Base-by-base conservation (phyloP, 225 moss, liverwort and hornwort species). In the Polytrichum commune region DNA sequence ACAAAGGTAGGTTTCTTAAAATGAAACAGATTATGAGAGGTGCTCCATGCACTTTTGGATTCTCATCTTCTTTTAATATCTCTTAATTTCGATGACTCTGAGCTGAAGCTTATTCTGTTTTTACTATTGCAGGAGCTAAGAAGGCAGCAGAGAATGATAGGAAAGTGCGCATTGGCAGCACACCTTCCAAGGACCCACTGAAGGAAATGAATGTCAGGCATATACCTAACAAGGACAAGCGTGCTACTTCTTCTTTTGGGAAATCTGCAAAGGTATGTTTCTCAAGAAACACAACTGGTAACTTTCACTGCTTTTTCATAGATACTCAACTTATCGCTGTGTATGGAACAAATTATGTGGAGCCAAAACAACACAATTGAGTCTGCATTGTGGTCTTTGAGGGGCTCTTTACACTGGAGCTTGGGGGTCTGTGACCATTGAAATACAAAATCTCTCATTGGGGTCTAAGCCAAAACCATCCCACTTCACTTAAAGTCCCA, bases 231-330 rank as follows among this genome's bases (percentile, higher is more conserved):
- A 74, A 64, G 38, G 73, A 73, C 27, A 80, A 63, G 62, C 80
- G 84, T 30, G 73, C 79, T 4, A 79, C 84, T 6, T 87, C 87
- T 6, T 84, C 81, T 20, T 88, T 79, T 73, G 84, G 84, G 29
- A 88, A 88, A 64, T 88, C 88, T 73, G 77, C 88, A 1, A 84
- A 88, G 84, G 88, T 84, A 16, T 55, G 13, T 46, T 46, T 46
- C 4, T 35, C 35, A 35, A 8, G 9, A 2, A 35, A 35, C 9
- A 46, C 46, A 46, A 46, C 16, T 46, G 16, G 46, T 46, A 16
- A 3, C 13, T 46, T 38, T 46, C 46, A 46, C 13, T 46, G 46
- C 46, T 13, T 10, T 38, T 38, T 46, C 46, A 46, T 16, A 65
- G 1, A 19, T 65, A 29, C 19, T 27, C 29, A 10, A 30, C 64